Percentiles rank a stretch among this genome's conserved stretches.
phyloP scores from a whole-genome alignment of 2,329 filamentous ascomycete genomes.

The Cryphonectria radicalis region DNA sequence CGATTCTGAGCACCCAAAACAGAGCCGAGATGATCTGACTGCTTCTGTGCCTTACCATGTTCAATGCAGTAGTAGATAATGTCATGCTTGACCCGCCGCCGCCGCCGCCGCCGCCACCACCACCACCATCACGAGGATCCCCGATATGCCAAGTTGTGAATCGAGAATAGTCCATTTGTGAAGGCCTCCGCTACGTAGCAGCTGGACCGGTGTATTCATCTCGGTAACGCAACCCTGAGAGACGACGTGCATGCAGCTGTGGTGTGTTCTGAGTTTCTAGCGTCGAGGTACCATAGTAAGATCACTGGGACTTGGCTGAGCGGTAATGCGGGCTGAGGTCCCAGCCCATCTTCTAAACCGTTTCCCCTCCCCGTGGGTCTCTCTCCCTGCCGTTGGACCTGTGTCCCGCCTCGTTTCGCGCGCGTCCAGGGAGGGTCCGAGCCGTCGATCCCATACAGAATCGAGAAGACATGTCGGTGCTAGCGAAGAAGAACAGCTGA shows the following conservation, averaged over 20 bases:
- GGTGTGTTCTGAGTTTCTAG: background rate
- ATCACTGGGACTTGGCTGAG: background rate
- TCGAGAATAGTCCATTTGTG: background rate
- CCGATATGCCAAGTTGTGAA: background rate
- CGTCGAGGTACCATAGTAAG: background rate
- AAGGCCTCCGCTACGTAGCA: background rate
- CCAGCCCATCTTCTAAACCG: background rate
- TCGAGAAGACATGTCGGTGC: background rate
- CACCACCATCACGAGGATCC: background rate
- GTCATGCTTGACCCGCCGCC: background rate
- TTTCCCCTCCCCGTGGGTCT: background rate
- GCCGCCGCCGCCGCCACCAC: no score
- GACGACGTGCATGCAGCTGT: background rate
- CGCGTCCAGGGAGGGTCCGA: slow-evolving; percentile 3
- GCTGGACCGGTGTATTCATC: slow-evolving; percentile 1
- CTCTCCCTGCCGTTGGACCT: background rate
- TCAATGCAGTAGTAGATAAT: background rate
- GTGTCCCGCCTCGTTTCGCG: background rate
- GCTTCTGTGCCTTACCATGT: background rate
- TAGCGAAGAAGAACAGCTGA: background rate
- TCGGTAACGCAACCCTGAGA: background rate
- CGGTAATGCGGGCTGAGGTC: slow-evolving; percentile 9
- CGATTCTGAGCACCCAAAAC: background rate
- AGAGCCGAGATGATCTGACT: background rate
- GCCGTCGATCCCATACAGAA: slow-evolving; percentile 4